These are phyloP conservation scores for Hygrophorus russula DNA, from an alignment of 768 basidiomycete genomes.

Conservation along the genomic window DNA sequence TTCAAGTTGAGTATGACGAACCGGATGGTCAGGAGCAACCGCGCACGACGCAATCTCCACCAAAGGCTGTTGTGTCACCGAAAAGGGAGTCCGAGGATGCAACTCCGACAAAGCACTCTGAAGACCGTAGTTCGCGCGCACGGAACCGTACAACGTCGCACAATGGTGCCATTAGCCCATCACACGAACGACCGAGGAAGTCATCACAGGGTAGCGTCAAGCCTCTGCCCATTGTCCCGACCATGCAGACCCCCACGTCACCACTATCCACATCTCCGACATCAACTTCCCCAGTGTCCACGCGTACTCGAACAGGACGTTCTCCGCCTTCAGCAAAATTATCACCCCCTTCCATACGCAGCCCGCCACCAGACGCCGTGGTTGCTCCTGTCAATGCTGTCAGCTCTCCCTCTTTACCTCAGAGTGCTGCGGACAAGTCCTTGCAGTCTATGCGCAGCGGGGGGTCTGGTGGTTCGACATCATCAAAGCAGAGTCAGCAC, in stretches of 20 bases:
- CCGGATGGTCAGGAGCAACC: constrained; percentile 20
- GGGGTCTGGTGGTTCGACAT: constrained; percentile 4
- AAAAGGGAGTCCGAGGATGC: constrained; percentile 1
- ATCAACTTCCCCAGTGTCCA: constrained; percentile 7
- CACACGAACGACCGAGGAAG: constrained; percentile 10
- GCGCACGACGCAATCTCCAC: neutral
- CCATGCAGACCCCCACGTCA: neutral
- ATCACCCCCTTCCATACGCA: constrained; percentile 1
- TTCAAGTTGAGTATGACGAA: constrained; percentile 92
- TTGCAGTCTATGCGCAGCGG: constrained; percentile 8
- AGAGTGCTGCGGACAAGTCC: constrained; percentile 10
- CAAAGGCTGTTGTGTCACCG: neutral
- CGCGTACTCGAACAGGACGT: neutral
- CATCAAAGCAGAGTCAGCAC: constrained; percentile 29
- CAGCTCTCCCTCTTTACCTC: constrained; percentile 27
- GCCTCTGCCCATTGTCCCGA: constrained; percentile 16
- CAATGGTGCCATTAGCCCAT: neutral
- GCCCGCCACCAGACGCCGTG: neutral
- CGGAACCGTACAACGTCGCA: constrained; percentile 1
- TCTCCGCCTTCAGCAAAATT: neutral
- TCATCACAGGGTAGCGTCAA: constrained; percentile 20
- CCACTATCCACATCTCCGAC: constrained; percentile 2
- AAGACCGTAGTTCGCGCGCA: neutral
- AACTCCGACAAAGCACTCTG: neutral
- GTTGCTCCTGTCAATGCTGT: constrained; percentile 14